A percentile compares a stretch with the other conserved stretches of the same genome.
These are phyloP conservation scores for Amanita muscaria DNA, from an alignment of 768 basidiomycete species.

Conservation along the genomic window DNA sequence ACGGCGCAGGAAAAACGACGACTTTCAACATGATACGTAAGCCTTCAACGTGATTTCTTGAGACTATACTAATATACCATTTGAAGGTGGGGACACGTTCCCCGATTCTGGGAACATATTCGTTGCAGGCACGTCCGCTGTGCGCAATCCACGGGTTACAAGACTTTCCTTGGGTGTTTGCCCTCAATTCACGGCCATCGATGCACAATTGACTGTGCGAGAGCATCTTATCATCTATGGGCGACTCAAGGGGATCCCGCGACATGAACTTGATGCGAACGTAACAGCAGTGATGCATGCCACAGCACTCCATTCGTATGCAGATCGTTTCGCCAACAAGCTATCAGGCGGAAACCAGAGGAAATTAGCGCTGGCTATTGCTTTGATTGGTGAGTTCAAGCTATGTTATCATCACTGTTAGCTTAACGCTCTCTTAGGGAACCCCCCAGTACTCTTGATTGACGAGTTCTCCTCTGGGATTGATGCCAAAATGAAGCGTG, in stretches of 20 bases:
- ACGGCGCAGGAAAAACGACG: constrained; percentile 80
- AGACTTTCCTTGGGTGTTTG: constrained; percentile 71
- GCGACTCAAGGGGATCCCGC: constrained; percentile 56
- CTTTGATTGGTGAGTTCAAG: constrained; percentile 47
- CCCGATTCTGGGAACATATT: constrained; percentile 63
- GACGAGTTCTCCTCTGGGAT: constrained; percentile 82
- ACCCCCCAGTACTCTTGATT: constrained; percentile 69
- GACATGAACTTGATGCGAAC: constrained; percentile 44
- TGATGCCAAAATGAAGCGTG: constrained; percentile 75
- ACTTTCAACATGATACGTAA: constrained; percentile 73
- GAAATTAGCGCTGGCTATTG: constrained; percentile 68
- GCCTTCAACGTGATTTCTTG: constrained; percentile 14
- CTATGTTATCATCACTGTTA: not conserved
- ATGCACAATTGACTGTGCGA: constrained; percentile 65
- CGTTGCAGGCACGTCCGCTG: constrained; percentile 58
- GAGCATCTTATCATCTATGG: constrained; percentile 71
- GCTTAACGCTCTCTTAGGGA: constrained; percentile 33
- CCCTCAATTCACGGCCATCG: constrained; percentile 80
- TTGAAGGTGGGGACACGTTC: constrained; percentile 53
- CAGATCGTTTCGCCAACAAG: constrained; percentile 63
- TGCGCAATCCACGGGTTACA: constrained; percentile 53
- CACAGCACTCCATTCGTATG: constrained; percentile 50
- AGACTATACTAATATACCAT: not conserved
- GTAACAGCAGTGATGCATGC: constrained; percentile 50
- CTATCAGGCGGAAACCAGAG: constrained; percentile 76